These are phyloP conservation scores for Triticum urartu DNA, from an alignment of 176 grass and related monocot genomes.

Conservation along the genomic window DNA sequence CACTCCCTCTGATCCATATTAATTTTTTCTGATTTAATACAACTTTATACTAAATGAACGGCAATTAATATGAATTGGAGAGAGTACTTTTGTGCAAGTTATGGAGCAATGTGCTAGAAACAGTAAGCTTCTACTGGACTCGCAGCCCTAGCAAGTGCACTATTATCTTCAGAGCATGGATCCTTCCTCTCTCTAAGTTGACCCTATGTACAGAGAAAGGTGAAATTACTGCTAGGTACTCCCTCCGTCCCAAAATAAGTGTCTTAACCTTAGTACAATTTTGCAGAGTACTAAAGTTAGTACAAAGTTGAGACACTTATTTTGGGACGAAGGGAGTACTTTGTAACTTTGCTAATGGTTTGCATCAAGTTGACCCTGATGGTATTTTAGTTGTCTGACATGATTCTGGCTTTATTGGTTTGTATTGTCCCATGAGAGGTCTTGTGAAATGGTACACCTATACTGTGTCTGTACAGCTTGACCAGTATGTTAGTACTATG, in stretches of 20 bases:
- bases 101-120: too few species aligned
- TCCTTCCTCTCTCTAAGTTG: not conserved
- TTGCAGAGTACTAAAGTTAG: too few species aligned
- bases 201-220: not conserved
- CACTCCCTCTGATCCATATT: too few species aligned
- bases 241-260: too few species aligned
- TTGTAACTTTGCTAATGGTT: not conserved
- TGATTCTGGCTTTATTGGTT: not conserved
- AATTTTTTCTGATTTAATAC: too few species aligned
- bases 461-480: not conserved
- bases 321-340: not conserved
- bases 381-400: not conserved
- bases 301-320: too few species aligned
- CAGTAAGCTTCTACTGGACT: too few species aligned
- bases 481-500: not conserved
- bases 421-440: not conserved
- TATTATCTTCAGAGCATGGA: not conserved
- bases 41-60: too few species aligned
- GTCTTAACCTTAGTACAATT: too few species aligned
- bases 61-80: too few species aligned
- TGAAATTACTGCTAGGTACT: not conserved
- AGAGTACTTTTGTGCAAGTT: too few species aligned
- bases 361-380: not conserved
- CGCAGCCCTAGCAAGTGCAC: too few species aligned
- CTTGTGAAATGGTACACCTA: constrained; percentile 5